Evolutionary conservation across 192 early-diverging fungal genomes (phyloP).

Genomic region (Pecoramyces ruminantium): DNA sequence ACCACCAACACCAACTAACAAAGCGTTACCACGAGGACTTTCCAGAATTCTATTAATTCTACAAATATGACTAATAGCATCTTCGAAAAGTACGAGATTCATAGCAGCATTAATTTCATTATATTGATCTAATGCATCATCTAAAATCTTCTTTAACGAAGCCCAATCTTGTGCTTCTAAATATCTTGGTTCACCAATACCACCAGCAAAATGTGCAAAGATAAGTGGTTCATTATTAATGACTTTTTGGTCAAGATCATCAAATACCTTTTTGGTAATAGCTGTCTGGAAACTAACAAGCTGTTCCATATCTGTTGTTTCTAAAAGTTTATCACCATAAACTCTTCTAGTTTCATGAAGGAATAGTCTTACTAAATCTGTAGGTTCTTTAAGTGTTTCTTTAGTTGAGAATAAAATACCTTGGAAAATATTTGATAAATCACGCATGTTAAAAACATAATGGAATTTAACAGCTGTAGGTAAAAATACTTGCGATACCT

Average conservation of each 20-base stretch:
- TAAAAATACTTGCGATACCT: slow-evolving; percentile 30
- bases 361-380: slow-evolving; percentile 34
- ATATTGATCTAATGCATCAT: slow-evolving; percentile 44
- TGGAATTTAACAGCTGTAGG: slow-evolving; percentile 49
- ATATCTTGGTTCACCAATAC: slow-evolving; percentile 41
- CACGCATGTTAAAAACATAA: slow-evolving; percentile 46
- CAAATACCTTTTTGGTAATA: slow-evolving; percentile 38
- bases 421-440: slow-evolving; percentile 45
- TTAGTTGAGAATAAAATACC: slow-evolving; percentile 39
- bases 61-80: slow-evolving; percentile 48
- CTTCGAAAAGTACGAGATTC: slow-evolving; percentile 46
- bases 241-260: slow-evolving; percentile 33
- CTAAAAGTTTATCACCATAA: slow-evolving; percentile 41
- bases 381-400: slow-evolving; percentile 33
- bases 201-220: slow-evolving; percentile 37
- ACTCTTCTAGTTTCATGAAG: slow-evolving; percentile 36
- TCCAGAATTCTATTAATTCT: slow-evolving; percentile 44
- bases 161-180: slow-evolving; percentile 39
- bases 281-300: slow-evolving; percentile 34
- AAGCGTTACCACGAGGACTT: slow-evolving; percentile 38
- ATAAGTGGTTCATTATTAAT: slow-evolving; percentile 37
- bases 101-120: slow-evolving; percentile 44
- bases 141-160: slow-evolving; percentile 22
- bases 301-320: slow-evolving; percentile 21
- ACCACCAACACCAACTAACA: slow-evolving; percentile 46